Evolutionary conservation across 2,329 filamentous ascomycete species (phyloP).

Genomic region (Huntiella decipiens): DNA sequence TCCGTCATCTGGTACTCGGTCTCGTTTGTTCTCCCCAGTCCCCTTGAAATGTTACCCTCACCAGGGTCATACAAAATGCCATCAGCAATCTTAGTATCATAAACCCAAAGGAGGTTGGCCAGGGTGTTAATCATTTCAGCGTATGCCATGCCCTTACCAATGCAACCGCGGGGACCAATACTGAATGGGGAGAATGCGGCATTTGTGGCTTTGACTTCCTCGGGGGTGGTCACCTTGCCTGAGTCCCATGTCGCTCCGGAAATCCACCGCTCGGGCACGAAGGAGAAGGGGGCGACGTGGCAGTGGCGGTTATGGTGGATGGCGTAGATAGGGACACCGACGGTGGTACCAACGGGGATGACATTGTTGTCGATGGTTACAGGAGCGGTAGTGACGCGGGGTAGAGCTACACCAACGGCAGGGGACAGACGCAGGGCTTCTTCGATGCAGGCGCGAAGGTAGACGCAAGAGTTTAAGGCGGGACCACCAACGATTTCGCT

Average conservation of each 20-base stretch:
- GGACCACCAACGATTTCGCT: slow-evolving; percentile 37
- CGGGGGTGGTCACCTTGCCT: slow-evolving; percentile 25
- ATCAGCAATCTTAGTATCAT: slow-evolving; percentile 35
- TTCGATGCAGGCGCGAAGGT: slow-evolving; percentile 44
- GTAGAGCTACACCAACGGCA: slow-evolving; percentile 39
- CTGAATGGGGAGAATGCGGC: slow-evolving; percentile 59
- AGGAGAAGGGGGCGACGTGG: slow-evolving; percentile 39
- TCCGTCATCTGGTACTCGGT: slow-evolving; percentile 53
- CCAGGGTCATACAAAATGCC: slow-evolving; percentile 26
- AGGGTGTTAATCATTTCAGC: slow-evolving; percentile 46
- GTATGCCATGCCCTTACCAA: slow-evolving; percentile 52
- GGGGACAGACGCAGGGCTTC: slow-evolving; percentile 46
- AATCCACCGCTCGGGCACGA: slow-evolving; percentile 47
- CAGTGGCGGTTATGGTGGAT: slow-evolving; percentile 48
- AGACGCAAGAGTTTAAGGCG: slow-evolving; percentile 30
- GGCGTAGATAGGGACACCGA: slow-evolving; percentile 47
- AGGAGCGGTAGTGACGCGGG: slow-evolving; percentile 40
- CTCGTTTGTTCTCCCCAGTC: slow-evolving; percentile 31
- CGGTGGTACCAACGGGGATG: slow-evolving; percentile 40
- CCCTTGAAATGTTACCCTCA: slow-evolving; percentile 29
- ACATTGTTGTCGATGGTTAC: slow-evolving; percentile 34
- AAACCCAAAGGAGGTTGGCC: slow-evolving; percentile 40
- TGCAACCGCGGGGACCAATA: slow-evolving; percentile 50
- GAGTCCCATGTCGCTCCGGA: slow-evolving; percentile 24
- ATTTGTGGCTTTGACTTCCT: slow-evolving; percentile 36